Conservation (phyloP, 2,329 filamentous ascomycete species). For the Pseudocercospora ulei region DNA sequence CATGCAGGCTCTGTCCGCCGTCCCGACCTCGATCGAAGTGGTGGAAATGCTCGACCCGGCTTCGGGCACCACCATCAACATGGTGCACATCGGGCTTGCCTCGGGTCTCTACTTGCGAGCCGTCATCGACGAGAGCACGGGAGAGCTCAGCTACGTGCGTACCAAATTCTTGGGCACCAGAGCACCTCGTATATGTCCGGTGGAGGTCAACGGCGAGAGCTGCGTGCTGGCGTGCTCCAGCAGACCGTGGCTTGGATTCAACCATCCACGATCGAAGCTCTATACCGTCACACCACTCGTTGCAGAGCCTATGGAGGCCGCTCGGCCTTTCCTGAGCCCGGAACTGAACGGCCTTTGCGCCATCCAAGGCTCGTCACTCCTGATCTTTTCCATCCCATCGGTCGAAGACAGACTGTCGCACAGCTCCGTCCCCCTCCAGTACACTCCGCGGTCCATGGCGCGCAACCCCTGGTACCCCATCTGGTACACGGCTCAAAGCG, state of each 20-base stretch:
- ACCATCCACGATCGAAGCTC: constrained; percentile 72
- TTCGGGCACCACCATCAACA: constrained; percentile 76
- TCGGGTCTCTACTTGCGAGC: constrained; percentile 94
- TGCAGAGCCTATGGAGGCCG: constrained; percentile 69
- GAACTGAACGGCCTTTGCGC: constrained; percentile 45
- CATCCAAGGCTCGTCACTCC: constrained; percentile 25
- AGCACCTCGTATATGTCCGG: constrained; percentile 77
- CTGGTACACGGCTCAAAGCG: constrained; percentile 89
- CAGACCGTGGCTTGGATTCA: constrained; percentile 91
- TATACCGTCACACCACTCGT: constrained; percentile 85
- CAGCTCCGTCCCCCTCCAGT: constrained; percentile 57
- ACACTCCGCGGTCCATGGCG: constrained; percentile 80
- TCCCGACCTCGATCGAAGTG: constrained; percentile 78
- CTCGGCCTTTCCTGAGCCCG: constrained; percentile 93
- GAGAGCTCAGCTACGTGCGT: constrained; percentile 86
- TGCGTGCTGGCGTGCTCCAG: constrained; percentile 73
- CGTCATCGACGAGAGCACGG: constrained; percentile 87
- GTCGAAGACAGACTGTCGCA: constrained; percentile 26
- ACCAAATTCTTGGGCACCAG: constrained; percentile 91
- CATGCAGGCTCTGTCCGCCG: constrained; percentile 83
- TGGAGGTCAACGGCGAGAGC: constrained; percentile 78
- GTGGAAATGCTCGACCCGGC: constrained; percentile 94
- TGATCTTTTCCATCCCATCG: constrained; percentile 60
- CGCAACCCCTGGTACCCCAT: constrained; percentile 79
- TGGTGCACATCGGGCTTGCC: constrained; percentile 89